A percentile compares a stretch with the other conserved stretches of the same genome.
Evolutionary conservation across 2,329 filamentous ascomycete species (phyloP).

Genomic region (Aureobasidium sp.): DNA sequence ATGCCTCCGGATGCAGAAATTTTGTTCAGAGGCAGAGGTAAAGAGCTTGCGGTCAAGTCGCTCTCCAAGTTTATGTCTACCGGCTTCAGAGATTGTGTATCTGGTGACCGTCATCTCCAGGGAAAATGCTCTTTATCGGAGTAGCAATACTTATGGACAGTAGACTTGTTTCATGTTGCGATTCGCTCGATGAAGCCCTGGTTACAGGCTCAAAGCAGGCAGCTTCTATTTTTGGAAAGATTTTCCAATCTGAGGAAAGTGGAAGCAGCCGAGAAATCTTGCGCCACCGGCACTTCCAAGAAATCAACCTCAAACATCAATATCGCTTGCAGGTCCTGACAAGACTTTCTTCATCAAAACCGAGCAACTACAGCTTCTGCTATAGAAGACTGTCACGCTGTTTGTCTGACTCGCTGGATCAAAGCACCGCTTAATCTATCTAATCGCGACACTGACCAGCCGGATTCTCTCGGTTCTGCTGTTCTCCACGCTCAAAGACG

Average conservation of each 20-base stretch:
- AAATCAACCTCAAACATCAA: neutral
- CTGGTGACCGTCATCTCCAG: neutral
- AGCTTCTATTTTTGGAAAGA: neutral
- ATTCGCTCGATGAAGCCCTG: neutral
- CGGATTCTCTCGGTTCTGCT: neutral
- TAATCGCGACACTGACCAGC: neutral
- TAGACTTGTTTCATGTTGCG: neutral
- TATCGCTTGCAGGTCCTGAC: neutral
- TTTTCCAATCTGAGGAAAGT: neutral
- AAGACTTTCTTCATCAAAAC: neutral
- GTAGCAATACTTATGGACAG: neutral
- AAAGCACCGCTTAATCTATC: neutral
- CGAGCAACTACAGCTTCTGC: too few species aligned
- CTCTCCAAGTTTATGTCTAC: neutral
- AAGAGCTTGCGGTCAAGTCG: too few species aligned
- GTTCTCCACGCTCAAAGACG: neutral
- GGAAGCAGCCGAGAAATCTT: too few species aligned
- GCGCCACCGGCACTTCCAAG: neutral
- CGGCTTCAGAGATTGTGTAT: too few species aligned
- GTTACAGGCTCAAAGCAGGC: neutral
- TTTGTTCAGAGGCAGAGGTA: neutral
- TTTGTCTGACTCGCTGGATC: too few species aligned
- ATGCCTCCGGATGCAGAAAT: neutral
- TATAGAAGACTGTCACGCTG: neutral
- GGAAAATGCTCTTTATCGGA: neutral